Evolutionary conservation across 2,329 filamentous ascomycete species (phyloP), one percentile per base, ranked within the genome.

Genomic region (Achaetomium macrosporum): DNA sequence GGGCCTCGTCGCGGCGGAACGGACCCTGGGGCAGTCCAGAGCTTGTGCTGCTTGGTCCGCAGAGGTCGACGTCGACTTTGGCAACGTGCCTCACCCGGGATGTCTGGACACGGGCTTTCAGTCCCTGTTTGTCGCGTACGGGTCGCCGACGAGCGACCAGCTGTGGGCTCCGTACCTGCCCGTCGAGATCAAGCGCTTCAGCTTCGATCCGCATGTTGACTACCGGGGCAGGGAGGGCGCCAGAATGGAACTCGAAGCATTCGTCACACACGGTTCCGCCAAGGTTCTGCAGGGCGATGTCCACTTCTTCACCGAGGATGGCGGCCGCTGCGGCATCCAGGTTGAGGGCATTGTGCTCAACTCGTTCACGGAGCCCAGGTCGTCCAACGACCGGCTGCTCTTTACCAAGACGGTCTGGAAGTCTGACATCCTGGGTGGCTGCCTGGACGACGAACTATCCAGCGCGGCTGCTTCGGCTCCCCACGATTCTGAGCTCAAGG

Each of bases 71-170:
- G 25, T 25, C 25, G 25, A 25, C 25, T 25, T 25, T 7, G 25
- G 25, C 25, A 25, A 25, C 25, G 25, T 25, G 7, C 57, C 72
- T 0, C 70, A 71, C 42, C 70, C 71, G 0, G 65, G 58, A 0
- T 56, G 62, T 1, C 58, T 73, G 0, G 71, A 73, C 40, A 59
- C 61, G 0, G 65, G 66, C 1, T 65, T 73, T 50, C 71, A 73
- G 53, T 56, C 65, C 5, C 53, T 65, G 9, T 60, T 72, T 5
- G 57, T 64, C 1, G 68, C 69, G 1, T 19, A 41, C 42, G 62
- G 63, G 5, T 65, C 58, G 19, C 71, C 71, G 0, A 64, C 62
- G 0, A 67, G 70, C 41, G 67, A 63, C 5, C 60, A 58, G 3
- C 59, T 73, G 3, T 66, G 64, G 61, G 54, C 64, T 1, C 56